Base-by-base conservation (phyloP, 148 eudicot species). In the Fagopyrum esculentum region DNA sequence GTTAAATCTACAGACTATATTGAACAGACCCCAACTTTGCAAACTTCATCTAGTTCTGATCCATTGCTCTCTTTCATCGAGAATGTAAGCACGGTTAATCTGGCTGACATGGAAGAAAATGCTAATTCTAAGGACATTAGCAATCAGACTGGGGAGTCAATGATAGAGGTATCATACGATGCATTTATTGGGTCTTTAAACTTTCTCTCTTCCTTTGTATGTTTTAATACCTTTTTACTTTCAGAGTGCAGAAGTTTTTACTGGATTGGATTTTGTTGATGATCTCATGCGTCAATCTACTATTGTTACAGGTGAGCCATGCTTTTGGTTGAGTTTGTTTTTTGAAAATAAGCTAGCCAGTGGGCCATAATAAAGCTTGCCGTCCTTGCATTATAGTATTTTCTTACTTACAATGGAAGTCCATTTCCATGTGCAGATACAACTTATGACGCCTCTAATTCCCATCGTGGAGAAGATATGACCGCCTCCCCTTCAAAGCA, bases 171-270 rank as follows among this genome's bases (percentile, higher is more conserved):
- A 82, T 30, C 3, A 10, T 66, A 64, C 15, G 78, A 48, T 15
- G 4, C 61, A 71, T 15, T 26, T 17, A 35, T 26, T 59, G 40
- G 11, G 44, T 49, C 48, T 76, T 55, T 74, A 26, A 7, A 6
- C n/a, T 11, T 26, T 26, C 50, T 22, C 57, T 73, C 13, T 16
- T 52, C 45, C 26, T 49, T 26, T 4, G 26, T 22, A 13, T 73
- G 22, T 22, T 22, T 17, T 55, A 47, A 13, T 55, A 22, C 26
- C 59, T 3, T 63, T 5, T 57, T 73, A 47, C 43, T 76, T 79
- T 60, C 78, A 89, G 93, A 72, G 61, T 75, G 76, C 77, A 71
- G 86, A 86, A 30, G 55, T 75, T 61, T 78, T 83, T 54, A 55
- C 60, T 73, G 86, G 77, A 71, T 64, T 77, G 77, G 83, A 82